Conservation (phyloP, 2,329 filamentous ascomycete genomes). For the Pseudohalonectria lignicola region DNA sequence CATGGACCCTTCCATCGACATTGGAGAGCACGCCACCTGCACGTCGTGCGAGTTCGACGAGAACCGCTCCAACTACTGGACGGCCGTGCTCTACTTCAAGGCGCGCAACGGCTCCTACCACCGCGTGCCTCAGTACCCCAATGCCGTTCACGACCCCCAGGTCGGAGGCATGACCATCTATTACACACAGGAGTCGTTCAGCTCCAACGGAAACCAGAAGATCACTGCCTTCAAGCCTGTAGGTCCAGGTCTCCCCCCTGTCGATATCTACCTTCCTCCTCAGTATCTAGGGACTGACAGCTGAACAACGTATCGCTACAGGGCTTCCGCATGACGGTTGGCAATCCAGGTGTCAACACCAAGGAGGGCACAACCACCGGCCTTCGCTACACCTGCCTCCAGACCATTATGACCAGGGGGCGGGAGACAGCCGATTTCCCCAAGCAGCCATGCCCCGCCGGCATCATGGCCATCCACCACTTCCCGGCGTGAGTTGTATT, state of each 20-base stretch:
- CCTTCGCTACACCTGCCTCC: slow-evolving; percentile 19
- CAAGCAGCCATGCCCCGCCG: slow-evolving; percentile 20
- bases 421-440: slow-evolving; percentile 23
- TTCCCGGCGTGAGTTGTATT: slow-evolving; percentile 18
- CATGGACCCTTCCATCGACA: slow-evolving; percentile 5
- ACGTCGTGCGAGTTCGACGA: slow-evolving; percentile 7
- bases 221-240: slow-evolving; percentile 23
- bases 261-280: too few relatives aligned
- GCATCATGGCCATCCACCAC: slow-evolving; percentile 25
- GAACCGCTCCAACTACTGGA: slow-evolving; percentile 9
- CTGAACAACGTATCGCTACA: background rate
- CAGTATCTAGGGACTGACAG: background rate
- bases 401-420: slow-evolving; percentile 21
- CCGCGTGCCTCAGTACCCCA: slow-evolving; percentile 19
- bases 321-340: slow-evolving; percentile 1
- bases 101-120: slow-evolving; percentile 13
- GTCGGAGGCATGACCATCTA: slow-evolving; percentile 15
- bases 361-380: slow-evolving; percentile 5
- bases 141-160: slow-evolving; percentile 4
- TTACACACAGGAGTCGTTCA: slow-evolving; percentile 18
- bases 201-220: slow-evolving; percentile 19
- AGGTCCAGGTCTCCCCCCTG: too few relatives aligned
- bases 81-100: slow-evolving; percentile 8
- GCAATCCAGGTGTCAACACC: slow-evolving; percentile 6
- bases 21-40: slow-evolving; percentile 5